These are phyloP conservation scores for Hebeloma cylindrosporum DNA, from an alignment of 768 basidiomycete species.

Conservation along the genomic window DNA sequence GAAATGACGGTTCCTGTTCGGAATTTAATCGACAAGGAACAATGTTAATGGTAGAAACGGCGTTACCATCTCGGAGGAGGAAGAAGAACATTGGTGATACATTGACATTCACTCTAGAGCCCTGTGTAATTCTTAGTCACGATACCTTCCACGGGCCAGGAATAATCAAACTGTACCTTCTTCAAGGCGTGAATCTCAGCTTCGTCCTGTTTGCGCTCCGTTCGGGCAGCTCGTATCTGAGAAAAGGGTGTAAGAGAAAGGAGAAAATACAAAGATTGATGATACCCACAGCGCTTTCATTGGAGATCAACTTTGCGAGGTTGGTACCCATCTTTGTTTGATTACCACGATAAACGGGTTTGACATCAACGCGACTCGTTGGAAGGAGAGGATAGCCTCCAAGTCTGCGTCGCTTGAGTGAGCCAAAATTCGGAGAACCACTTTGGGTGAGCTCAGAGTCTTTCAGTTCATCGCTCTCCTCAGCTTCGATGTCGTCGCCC, in stretches of 20 bases:
- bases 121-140: conserved; percentile 30
- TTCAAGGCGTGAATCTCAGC: conserved; percentile 32
- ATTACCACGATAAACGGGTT: conserved; percentile 2
- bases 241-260: neutral
- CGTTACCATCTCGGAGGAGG: conserved; percentile 59
- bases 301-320: conserved; percentile 20
- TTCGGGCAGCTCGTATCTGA: conserved; percentile 14
- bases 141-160: neutral
- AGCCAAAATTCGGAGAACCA: no score
- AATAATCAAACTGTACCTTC: conserved; percentile 20
- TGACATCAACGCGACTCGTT: conserved; percentile 17
- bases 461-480: conserved; percentile 9
- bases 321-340: conserved; percentile 11
- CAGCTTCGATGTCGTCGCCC: conserved; percentile 13
- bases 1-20: conserved; percentile 67
- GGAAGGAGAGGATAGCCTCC: conserved; percentile 23
- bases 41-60: neutral
- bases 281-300: conserved; percentile 24
- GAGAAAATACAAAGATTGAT: neutral
- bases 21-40: neutral
- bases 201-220: conserved; percentile 25
- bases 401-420: no score
- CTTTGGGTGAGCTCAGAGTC: no score
- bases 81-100: conserved; percentile 67
- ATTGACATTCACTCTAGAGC: conserved; percentile 58